A percentile compares a stretch with the other conserved stretches of the same genome.
Conservation (phyloP, 768 basidiomycete species). For the Tylopilus felleus region DNA sequence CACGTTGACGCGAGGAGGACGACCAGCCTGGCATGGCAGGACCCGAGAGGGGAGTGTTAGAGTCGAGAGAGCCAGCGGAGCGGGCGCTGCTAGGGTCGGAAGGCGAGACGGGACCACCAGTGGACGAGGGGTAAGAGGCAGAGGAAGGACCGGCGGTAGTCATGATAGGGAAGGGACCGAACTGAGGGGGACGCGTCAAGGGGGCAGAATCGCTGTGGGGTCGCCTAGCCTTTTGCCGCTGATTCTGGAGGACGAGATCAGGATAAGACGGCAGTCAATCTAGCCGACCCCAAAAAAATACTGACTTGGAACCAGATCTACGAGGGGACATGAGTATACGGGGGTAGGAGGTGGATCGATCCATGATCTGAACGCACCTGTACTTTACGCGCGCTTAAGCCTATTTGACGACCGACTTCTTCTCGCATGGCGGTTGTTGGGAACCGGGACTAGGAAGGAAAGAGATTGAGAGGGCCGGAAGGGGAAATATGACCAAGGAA, state of each 20-base stretch:
- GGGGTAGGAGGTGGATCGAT: constrained; percentile 2
- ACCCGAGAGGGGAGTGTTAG: constrained; percentile 44
- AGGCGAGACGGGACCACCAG: constrained; percentile 3
- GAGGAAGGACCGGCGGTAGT: constrained; percentile 33
- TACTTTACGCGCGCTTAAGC: constrained; percentile 86
- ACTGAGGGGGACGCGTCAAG: constrained; percentile 54
- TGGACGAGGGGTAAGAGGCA: constrained; percentile 12
- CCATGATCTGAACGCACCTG: constrained; percentile 54
- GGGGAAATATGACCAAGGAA: background rate
- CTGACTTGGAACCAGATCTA: constrained; percentile 89
- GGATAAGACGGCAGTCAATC: background rate
- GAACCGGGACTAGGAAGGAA: constrained; percentile 68
- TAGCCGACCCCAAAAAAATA: background rate
- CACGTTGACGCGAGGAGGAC: constrained; percentile 11
- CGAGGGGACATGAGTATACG: constrained; percentile 10
- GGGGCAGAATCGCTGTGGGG: constrained; percentile 61
- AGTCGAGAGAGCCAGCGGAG: constrained; percentile 31
- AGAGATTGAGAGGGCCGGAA: background rate
- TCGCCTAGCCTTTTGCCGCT: constrained; percentile 81
- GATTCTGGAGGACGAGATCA: constrained; percentile 52
- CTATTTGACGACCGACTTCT: constrained; percentile 82
- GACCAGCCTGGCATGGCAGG: constrained; percentile 51
- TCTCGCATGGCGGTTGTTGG: constrained; percentile 86
- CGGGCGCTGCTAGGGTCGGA: constrained; percentile 13
- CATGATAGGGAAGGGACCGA: constrained; percentile 55